These are phyloP conservation scores for Nitzschia inconspicua DNA, from an alignment of 108 stramenopile genomes.

Conservation along the genomic window DNA sequence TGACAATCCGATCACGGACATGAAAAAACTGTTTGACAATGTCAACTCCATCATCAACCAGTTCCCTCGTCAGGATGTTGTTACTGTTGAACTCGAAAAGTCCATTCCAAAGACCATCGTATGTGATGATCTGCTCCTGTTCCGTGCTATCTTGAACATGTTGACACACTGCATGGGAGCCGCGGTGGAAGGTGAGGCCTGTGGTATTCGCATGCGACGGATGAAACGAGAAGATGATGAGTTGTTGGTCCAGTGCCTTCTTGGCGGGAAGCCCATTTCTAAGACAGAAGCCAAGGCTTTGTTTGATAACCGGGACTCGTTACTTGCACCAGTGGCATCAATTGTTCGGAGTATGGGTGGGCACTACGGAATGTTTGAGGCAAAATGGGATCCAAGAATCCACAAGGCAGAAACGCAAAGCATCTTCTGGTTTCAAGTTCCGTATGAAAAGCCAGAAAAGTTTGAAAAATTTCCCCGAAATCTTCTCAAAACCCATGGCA, in stretches of 20 bases:
- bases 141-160: slow-evolving; percentile 6
- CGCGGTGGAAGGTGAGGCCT: neutral
- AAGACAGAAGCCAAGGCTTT: neutral
- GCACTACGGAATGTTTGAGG: slow-evolving; percentile 14
- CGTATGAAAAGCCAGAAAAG: slow-evolving; percentile 21
- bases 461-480: neutral
- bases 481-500: neutral
- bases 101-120: slow-evolving; percentile 1
- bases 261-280: neutral
- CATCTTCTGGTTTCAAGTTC: slow-evolving; percentile 59
- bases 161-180: slow-evolving; percentile 17
- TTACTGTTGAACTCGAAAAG: slow-evolving; percentile 5
- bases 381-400: slow-evolving; percentile 7
- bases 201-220: slow-evolving; percentile 12
- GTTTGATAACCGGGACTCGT: slow-evolving; percentile 1
- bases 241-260: slow-evolving; percentile 1
- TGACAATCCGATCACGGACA: slow-evolving; percentile 8
- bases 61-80: slow-evolving; percentile 6
- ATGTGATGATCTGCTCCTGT: slow-evolving; percentile 12
- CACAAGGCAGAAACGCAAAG: slow-evolving; percentile 1
- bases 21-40: slow-evolving; percentile 10
- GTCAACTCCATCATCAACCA: neutral
- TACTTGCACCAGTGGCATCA: slow-evolving; percentile 10
- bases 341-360: slow-evolving; percentile 12
- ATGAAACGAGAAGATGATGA: slow-evolving; percentile 8